These are phyloP conservation scores for Fomitopsis pulvina DNA, from an alignment of 768 basidiomycete genomes.

Conservation along the genomic window DNA sequence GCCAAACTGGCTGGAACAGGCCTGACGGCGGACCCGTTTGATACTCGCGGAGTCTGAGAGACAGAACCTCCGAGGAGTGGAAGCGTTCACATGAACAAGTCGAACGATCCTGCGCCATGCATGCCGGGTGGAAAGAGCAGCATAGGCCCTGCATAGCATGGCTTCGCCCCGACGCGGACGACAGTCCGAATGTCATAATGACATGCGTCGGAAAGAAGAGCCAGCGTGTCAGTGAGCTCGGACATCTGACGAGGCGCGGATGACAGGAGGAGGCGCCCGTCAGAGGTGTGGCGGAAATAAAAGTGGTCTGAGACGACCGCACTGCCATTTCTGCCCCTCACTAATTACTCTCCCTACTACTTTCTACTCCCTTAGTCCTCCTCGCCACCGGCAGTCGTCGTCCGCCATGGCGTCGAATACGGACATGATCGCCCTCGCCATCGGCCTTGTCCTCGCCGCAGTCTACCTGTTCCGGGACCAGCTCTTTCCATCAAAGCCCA, in stretches of 20 bases:
- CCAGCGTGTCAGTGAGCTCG: neutral
- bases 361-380: slow-evolving; percentile 6
- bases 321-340: neutral
- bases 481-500: slow-evolving; percentile 65
- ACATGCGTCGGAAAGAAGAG: neutral
- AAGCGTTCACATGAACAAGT: too few relatives aligned
- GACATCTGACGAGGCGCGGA: neutral
- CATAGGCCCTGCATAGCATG: too few relatives aligned
- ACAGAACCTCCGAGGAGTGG: too few relatives aligned
- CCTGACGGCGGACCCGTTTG: too few relatives aligned
- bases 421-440: slow-evolving; percentile 63
- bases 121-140: too few relatives aligned
- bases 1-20: too few relatives aligned
- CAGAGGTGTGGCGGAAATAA: neutral
- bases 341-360: slow-evolving; percentile 9
- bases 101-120: too few relatives aligned
- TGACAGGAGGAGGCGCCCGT: neutral
- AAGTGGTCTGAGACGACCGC: neutral
- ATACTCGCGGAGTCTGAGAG: too few relatives aligned
- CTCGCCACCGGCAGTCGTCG: slow-evolving; percentile 1
- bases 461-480: slow-evolving; percentile 82
- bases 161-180: too few relatives aligned
- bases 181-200: too few relatives aligned
- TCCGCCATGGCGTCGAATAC: slow-evolving; percentile 59
- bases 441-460: slow-evolving; percentile 72